Percentiles rank a stretch among this genome's conserved stretches.
Evolutionary conservation across 805 yeast species (phyloP).

Genomic region (Sugiyamaella qingdaonensis): DNA sequence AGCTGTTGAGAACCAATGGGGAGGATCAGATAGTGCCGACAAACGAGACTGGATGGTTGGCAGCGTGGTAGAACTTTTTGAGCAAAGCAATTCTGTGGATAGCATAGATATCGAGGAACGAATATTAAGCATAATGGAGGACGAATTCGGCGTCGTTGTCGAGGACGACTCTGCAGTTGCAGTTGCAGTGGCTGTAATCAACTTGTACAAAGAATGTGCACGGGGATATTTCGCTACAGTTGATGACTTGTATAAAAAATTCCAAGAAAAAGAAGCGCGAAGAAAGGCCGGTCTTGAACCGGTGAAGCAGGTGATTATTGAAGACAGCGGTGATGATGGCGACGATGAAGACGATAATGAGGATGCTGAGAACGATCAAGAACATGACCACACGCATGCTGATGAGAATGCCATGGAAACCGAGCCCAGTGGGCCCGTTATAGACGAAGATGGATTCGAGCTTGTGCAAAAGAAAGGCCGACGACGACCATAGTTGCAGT

Average conservation of each 20-base stretch:
- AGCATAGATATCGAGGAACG: slow-evolving; percentile 79
- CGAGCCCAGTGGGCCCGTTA: slow-evolving; percentile 48
- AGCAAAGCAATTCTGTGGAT: slow-evolving; percentile 60
- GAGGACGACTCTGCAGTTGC: slow-evolving; percentile 85
- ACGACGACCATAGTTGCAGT: slow-evolving; percentile 6
- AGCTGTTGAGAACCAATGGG: slow-evolving; percentile 93
- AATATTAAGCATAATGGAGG: slow-evolving; percentile 83
- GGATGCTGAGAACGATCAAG: slow-evolving; percentile 40
- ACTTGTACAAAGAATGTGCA: slow-evolving; percentile 61
- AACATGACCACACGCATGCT: slow-evolving; percentile 36
- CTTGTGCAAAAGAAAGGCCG: slow-evolving; percentile 61
- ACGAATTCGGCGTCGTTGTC: slow-evolving; percentile 84
- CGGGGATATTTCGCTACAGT: slow-evolving; percentile 50
- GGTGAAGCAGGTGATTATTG: slow-evolving; percentile 47
- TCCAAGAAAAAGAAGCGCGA: slow-evolving; percentile 50
- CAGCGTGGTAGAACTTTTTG: slow-evolving; percentile 72
- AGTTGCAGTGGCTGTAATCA: slow-evolving; percentile 63
- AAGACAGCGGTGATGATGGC: slow-evolving; percentile 44
- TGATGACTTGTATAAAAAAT: slow-evolving; percentile 56
- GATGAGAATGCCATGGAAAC: slow-evolving; percentile 31
- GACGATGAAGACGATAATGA: slow-evolving; percentile 43
- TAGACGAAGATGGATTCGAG: slow-evolving; percentile 95
- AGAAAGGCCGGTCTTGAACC: slow-evolving; percentile 28
- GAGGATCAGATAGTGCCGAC: slow-evolving; percentile 86
- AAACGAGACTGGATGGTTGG: slow-evolving; percentile 95